Base-by-base conservation (phyloP, 1,139 yeast species). In the Saccharomycopsis phalli region DNA sequence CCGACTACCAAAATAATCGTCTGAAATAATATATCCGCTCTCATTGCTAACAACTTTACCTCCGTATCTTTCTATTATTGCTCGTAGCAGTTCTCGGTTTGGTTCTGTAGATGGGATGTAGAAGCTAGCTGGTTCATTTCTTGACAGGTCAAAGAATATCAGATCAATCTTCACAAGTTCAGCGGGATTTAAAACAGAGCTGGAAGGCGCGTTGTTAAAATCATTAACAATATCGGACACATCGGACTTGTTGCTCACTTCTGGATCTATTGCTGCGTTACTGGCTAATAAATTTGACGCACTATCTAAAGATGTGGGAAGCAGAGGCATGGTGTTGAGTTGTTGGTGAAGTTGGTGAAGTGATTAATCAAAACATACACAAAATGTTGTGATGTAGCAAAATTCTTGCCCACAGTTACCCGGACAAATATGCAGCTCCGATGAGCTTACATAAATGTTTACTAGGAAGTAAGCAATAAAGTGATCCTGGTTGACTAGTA, bases 71-170 rank as follows among this genome's bases (percentile, higher is more conserved):
- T 43, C 42, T 17, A 55, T 45, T 14, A 50, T 18, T 1, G 41
- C 31, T 1, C 42, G 36, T 16, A 54, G 30, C 1, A 33, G 36
- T 4, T 44, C 49, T 20, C 53, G 45, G 35, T 52, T 46, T 2
- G 40, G 46, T 30, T 53, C 56, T 4, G 44, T 46, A 2, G 38
- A 36, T 1, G 56, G 51, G 32, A 54, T 42, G 26, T 39, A 51
- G 46, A 54, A 53, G 14, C 38, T 40, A 4, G 53, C 11, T 11
- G 54, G 51, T 3, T 30, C 34, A 10, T 28, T 28, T 16, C 19
- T n/a, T 13, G 19, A 7, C 8, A 13, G 3, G 20, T 34, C 34
- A 31, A n/a, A 40, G 27, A 40, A 40, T 10, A 40, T 26, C 13
- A 6, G 14, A 19, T 13, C 20, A 11, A 26, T 13, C 14, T 29